These are phyloP conservation scores for Cladorrhinum sp. DNA, from an alignment of 2,329 filamentous ascomycete genomes.

Conservation along the genomic window DNA sequence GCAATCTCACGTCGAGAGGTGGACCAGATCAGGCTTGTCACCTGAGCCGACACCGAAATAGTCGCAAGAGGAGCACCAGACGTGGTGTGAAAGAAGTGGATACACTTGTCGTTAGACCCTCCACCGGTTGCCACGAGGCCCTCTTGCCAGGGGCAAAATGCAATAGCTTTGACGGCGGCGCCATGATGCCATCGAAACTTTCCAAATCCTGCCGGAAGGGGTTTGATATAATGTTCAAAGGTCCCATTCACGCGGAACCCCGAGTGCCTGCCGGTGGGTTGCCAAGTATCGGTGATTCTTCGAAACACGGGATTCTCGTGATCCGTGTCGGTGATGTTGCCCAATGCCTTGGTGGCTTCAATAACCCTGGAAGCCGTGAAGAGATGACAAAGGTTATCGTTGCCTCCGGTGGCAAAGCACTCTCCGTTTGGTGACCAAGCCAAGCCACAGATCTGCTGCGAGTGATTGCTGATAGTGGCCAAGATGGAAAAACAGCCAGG, in stretches of 20 bases:
- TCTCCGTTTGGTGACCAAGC: slow-evolving; percentile 56
- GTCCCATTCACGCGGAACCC: not conserved
- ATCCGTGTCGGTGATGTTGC: not conserved
- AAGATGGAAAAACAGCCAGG: slow-evolving; percentile 74
- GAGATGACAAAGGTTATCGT: slow-evolving; percentile 85
- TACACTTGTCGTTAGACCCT: slow-evolving; percentile 89
- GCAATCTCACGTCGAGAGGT: slow-evolving; percentile 80
- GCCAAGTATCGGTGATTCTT: not conserved
- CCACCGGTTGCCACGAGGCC: slow-evolving; percentile 86
- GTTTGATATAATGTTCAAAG: slow-evolving; percentile 9
- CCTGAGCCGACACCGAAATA: slow-evolving; percentile 88
- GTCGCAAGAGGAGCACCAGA: slow-evolving; percentile 83
- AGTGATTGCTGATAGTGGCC: slow-evolving; percentile 73
- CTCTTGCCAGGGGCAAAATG: slow-evolving; percentile 92
- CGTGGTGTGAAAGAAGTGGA: slow-evolving; percentile 88
- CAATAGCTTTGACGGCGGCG: slow-evolving; percentile 93
- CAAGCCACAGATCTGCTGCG: slow-evolving; percentile 87
- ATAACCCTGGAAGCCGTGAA: slow-evolving; percentile 65
- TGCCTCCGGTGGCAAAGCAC: slow-evolving; percentile 82
- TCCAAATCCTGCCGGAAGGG: slow-evolving; percentile 54
- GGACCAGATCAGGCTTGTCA: slow-evolving; percentile 90
- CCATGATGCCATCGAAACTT: slow-evolving; percentile 74
- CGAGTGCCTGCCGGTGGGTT: not conserved
- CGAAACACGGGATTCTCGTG: not conserved
- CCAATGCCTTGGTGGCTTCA: not conserved